phyloP scores from a whole-genome alignment of 306 rosid genomes.

The Canavalia ensiformis region DNA sequence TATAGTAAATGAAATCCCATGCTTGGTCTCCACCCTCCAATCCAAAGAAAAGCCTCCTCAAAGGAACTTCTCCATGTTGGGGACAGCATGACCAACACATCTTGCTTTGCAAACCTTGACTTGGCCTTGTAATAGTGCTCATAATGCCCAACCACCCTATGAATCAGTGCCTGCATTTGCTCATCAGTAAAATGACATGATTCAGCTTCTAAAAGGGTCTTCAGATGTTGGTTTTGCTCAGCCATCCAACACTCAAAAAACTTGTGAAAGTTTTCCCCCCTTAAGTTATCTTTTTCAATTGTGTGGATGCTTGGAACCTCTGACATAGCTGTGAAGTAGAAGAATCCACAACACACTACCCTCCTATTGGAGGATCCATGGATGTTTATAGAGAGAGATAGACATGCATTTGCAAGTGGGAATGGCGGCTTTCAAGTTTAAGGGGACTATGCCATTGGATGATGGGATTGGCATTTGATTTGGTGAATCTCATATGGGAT shows the following conservation, averaged over 20 bases:
- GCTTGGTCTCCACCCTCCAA: constrained; percentile 84
- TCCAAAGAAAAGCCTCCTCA: constrained; percentile 74
- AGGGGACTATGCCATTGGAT: constrained; percentile 25
- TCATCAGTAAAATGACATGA: constrained; percentile 31
- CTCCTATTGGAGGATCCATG: neutral
- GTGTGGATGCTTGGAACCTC: constrained; percentile 9
- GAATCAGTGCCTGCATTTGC: constrained; percentile 37
- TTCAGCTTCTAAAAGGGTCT: constrained; percentile 40
- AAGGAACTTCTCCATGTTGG: constrained; percentile 66
- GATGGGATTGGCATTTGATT: neutral
- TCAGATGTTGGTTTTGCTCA: constrained; percentile 58
- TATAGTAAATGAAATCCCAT: constrained; percentile 71
- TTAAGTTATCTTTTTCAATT: neutral
- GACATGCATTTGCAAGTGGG: constrained; percentile 36
- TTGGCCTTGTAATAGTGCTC: constrained; percentile 59
- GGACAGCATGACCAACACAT: constrained; percentile 55
- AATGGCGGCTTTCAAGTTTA: constrained; percentile 37
- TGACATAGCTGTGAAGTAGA: constrained; percentile 32
- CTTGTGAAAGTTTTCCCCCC: constrained; percentile 49
- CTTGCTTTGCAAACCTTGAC: constrained; percentile 49
- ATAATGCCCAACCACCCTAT: constrained; percentile 55
- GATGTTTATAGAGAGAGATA: too few relatives aligned
- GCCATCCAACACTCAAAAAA: constrained; percentile 64
- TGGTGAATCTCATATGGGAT: neutral
- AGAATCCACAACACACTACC: neutral